Conservation (phyloP, 371 early-diverging fungal genomes). For the Thermomucor indicae-seudaticae region DNA sequence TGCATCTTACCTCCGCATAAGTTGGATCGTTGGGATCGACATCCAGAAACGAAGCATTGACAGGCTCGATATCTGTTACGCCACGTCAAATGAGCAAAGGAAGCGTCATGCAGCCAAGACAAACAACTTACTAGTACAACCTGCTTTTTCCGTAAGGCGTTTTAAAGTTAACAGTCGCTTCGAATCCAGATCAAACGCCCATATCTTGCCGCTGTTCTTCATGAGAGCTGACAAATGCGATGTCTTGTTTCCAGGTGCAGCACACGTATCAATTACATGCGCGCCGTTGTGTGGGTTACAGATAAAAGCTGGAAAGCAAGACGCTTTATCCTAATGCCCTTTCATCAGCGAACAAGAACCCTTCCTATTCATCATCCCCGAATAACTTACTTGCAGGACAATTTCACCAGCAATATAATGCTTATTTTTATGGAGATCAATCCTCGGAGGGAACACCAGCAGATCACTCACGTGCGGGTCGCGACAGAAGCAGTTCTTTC, state of each 20-base stretch:
- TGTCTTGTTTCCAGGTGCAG: constrained; percentile 99
- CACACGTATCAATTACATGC: constrained; percentile 94
- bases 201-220: constrained; percentile 83
- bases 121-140: constrained; percentile 72
- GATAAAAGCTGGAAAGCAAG: constrained; percentile 95
- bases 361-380: neutral
- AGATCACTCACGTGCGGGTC: constrained; percentile 81
- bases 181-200: constrained; percentile 89
- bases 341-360: neutral
- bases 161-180: constrained; percentile 78
- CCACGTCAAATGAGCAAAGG: neutral
- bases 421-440: constrained; percentile 79
- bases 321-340: constrained; percentile 81
- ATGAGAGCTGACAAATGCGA: constrained; percentile 87
- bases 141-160: constrained; percentile 68
- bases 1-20: constrained; percentile 46
- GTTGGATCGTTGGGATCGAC: constrained; percentile 56
- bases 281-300: constrained; percentile 68
- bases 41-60: constrained; percentile 66
- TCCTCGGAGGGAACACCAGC: constrained; percentile 79
- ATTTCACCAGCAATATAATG: constrained; percentile 72
- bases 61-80: constrained; percentile 51
- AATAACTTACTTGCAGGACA: constrained; percentile 71
- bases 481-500: constrained; percentile 36
- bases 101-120: constrained; percentile 3